Conservation (phyloP, 1,284 basidiomycete species). For the Austroboletus niveus region DNA sequence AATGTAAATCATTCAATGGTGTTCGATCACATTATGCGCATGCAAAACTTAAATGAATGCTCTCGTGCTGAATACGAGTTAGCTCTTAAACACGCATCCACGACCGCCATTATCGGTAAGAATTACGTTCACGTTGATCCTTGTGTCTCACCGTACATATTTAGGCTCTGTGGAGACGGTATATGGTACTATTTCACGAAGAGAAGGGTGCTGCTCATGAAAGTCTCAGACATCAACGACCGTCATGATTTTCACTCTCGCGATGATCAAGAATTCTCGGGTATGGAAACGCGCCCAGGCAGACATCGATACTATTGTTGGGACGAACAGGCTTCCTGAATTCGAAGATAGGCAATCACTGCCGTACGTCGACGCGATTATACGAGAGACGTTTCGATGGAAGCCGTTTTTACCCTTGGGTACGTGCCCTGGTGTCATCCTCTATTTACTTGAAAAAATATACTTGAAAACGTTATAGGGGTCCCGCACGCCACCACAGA, state of each 20-base stretch:
- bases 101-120: constrained; percentile 12
- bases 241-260: constrained; percentile 29
- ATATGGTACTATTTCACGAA: not conserved
- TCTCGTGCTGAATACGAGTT: not conserved
- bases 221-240: not conserved
- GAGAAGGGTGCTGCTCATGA: not conserved
- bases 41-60: constrained; percentile 5
- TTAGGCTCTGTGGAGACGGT: constrained; percentile 13
- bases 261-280: constrained; percentile 34
- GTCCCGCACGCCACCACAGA: constrained; percentile 4
- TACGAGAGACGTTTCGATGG: constrained; percentile 36
- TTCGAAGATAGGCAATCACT: constrained; percentile 37
- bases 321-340: constrained; percentile 36
- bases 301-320: constrained; percentile 39
- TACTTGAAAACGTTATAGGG: constrained; percentile 1
- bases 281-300: constrained; percentile 33
- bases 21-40: constrained; percentile 13
- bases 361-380: constrained; percentile 36
- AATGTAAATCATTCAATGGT: constrained; percentile 6
- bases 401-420: constrained; percentile 16
- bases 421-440: not conserved
- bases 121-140: not conserved
- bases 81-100: constrained; percentile 9
- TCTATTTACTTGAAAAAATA: not conserved
- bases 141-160: not conserved